Conservation (phyloP, 2,329 filamentous ascomycete genomes). For the Fusarium sp. region DNA sequence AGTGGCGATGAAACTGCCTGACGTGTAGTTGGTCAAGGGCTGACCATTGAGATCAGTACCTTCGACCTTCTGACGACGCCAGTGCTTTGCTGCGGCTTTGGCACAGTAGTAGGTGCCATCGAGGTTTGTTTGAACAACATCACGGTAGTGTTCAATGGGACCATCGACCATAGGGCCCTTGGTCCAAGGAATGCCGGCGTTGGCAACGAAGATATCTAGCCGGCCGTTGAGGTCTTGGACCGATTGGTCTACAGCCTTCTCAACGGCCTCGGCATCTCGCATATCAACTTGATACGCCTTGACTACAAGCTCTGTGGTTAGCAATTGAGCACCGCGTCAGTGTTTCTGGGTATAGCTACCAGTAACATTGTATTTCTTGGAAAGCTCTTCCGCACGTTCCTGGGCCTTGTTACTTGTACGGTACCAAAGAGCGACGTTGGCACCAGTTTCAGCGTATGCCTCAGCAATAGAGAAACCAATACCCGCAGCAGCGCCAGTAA, state of each 20-base stretch:
- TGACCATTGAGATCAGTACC: conserved; percentile 56
- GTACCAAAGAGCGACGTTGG: conserved; percentile 76
- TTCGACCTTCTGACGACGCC: conserved; percentile 73
- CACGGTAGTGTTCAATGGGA: conserved; percentile 71
- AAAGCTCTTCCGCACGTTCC: conserved; percentile 69
- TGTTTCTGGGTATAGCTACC: conserved; percentile 54
- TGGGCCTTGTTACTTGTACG: conserved; percentile 71
- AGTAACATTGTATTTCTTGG: conserved; percentile 71
- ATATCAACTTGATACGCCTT: conserved; percentile 71
- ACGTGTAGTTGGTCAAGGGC: conserved; percentile 42
- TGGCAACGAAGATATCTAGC: conserved; percentile 81
- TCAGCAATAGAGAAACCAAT: conserved; percentile 72
- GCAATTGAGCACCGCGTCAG: neutral
- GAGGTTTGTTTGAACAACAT: conserved; percentile 75
- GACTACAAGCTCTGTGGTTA: conserved; percentile 53
- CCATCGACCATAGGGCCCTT: conserved; percentile 74
- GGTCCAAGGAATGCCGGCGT: conserved; percentile 78
- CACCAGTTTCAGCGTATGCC: conserved; percentile 72
- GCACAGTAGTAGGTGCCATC: conserved; percentile 82
- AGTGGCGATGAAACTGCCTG: conserved; percentile 64
- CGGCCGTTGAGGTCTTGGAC: conserved; percentile 75
- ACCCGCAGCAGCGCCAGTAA: conserved; percentile 71
- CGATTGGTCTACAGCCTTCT: conserved; percentile 60
- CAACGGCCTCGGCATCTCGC: conserved; percentile 60
- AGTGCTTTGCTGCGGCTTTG: conserved; percentile 73